Evolutionary conservation across 257 asterid species (phyloP).

Genomic region (Prunella vulgaris): DNA sequence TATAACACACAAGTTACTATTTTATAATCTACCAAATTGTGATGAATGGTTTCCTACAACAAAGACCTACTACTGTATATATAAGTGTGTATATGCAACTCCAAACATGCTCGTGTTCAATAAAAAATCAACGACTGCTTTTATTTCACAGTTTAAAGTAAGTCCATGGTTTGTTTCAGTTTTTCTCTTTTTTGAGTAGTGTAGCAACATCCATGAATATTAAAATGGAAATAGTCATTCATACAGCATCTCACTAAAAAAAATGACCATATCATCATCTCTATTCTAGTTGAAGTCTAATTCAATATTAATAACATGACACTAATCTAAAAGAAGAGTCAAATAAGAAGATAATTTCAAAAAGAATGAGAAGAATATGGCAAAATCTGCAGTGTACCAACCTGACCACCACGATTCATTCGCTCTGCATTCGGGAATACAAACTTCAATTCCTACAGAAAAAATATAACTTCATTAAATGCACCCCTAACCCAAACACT

Average conservation of each 20-base stretch:
- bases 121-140: not conserved
- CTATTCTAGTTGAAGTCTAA: not conserved
- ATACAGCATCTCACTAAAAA: not conserved
- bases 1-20: not conserved
- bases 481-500: not conserved
- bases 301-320: not conserved
- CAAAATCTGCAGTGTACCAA: conserved; percentile 28
- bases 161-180: not conserved
- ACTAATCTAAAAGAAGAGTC: not conserved
- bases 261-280: not conserved
- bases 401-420: conserved; percentile 99
- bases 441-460: conserved; percentile 67
- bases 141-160: not conserved
- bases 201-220: not conserved
- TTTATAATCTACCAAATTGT: not conserved
- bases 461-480: not conserved
- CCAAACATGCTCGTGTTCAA: too few species aligned
- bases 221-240: not conserved
- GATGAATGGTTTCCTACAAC: not conserved
- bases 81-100: too few species aligned
- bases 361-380: not conserved
- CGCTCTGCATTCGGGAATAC: conserved; percentile 87
- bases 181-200: too few species aligned
- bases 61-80: not conserved
- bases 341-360: not conserved